These are phyloP conservation scores for Alnus glutinosa DNA, from an alignment of 306 rosid genomes.

Conservation along the genomic window DNA sequence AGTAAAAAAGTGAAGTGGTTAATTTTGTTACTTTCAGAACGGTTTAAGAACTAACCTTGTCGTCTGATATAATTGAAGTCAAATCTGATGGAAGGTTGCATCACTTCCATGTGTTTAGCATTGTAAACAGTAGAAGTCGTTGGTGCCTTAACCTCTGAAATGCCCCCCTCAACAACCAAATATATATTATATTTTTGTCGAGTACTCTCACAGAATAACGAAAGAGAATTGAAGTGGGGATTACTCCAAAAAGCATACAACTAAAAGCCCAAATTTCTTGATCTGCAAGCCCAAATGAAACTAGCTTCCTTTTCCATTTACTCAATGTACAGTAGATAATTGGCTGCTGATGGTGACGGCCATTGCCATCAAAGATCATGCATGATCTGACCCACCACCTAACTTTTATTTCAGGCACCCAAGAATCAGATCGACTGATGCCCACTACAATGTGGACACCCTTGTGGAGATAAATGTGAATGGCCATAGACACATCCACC, in stretches of 20 bases:
- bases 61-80: neutral
- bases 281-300: conserved; percentile 12
- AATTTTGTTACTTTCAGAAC: neutral
- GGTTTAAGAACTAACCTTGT: neutral
- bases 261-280: conserved; percentile 5
- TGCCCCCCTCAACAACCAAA: conserved; percentile 12
- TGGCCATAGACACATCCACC: conserved; percentile 6
- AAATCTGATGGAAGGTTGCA: neutral
- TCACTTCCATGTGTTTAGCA: neutral
- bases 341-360: conserved; percentile 1
- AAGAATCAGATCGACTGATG: neutral
- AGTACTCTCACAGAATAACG: neutral
- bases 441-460: neutral
- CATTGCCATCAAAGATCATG: conserved; percentile 8
- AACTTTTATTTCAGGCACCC: neutral
- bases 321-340: neutral
- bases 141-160: neutral
- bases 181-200: neutral
- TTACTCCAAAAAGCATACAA: conserved; percentile 10
- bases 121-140: neutral
- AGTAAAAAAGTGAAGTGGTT: neutral
- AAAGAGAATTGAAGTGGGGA: neutral
- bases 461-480: neutral
- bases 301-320: neutral
- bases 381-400: conserved; percentile 22